Percentiles rank a stretch among this genome's conserved stretches.
Conservation (phyloP, 768 basidiomycete species). For the Naematelia encephala region DNA sequence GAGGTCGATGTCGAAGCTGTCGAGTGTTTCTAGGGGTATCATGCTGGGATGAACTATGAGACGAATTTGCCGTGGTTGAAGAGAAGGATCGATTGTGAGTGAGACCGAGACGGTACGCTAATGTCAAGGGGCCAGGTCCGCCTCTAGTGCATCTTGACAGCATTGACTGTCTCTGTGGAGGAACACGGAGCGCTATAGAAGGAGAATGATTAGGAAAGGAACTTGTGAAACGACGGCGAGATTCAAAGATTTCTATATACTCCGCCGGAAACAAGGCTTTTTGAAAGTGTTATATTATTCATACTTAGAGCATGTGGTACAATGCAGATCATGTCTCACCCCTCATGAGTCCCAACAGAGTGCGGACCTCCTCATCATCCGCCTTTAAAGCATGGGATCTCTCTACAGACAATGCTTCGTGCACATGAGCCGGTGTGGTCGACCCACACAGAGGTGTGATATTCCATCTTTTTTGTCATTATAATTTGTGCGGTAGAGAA, state of each 20-base stretch:
- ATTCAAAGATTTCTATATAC: too few species aligned
- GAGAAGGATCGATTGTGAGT: not conserved
- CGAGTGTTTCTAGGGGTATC: not conserved
- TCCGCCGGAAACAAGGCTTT: too few species aligned
- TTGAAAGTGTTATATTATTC: too few species aligned
- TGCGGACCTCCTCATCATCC: not conserved
- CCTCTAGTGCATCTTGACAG: not conserved
- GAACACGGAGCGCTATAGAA: too few species aligned
- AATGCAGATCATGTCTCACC: not conserved
- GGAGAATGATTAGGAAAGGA: too few species aligned
- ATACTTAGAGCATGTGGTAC: too few species aligned
- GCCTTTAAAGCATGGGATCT: not conserved
- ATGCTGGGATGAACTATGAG: not conserved
- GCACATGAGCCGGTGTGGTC: conserved; percentile 65
- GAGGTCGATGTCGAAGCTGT: not conserved
- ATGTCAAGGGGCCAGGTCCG: not conserved
- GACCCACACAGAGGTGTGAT: conserved; percentile 76
- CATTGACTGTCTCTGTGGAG: not conserved
- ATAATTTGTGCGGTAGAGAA: not conserved
- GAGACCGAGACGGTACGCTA: not conserved
- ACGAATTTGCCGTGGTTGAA: not conserved
- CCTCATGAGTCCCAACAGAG: not conserved
- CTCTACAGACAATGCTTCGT: conserved; percentile 56
- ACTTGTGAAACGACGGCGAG: too few species aligned
- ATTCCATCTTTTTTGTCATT: conserved; percentile 52